phyloP scores from a whole-genome alignment of 2,329 filamentous ascomycete species.

The Xylaria sp. region DNA sequence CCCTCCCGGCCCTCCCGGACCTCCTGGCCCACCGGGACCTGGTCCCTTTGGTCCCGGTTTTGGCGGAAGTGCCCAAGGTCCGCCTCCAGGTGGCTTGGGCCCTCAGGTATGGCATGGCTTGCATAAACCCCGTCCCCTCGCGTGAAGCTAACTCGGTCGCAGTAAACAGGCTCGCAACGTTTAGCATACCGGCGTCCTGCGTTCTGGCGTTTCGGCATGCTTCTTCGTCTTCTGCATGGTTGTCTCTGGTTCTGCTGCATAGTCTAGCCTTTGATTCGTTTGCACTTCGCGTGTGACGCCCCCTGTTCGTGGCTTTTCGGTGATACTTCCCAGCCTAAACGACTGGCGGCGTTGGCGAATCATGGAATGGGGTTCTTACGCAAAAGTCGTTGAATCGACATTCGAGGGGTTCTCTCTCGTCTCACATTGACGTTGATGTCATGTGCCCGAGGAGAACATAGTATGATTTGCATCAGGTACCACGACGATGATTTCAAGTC shows the following conservation, averaged over 20 bases:
- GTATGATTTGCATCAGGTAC: constrained; percentile 30
- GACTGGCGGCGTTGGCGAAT: constrained; percentile 24
- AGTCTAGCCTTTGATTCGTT: constrained; percentile 27
- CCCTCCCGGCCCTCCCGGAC: constrained; percentile 31
- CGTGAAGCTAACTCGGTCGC: constrained; percentile 18
- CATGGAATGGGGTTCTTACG: constrained; percentile 17
- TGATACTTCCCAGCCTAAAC: constrained; percentile 15
- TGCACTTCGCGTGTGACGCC: constrained; percentile 14
- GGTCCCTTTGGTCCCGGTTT: constrained; percentile 33
- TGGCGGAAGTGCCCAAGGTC: constrained; percentile 32
- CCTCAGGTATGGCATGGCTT: constrained; percentile 33
- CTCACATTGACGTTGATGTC: constrained; percentile 31
- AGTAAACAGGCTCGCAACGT: constrained; percentile 29
- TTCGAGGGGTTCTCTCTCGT: constrained; percentile 24
- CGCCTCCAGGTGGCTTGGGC: constrained; percentile 36
- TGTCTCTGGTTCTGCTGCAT: constrained; percentile 35
- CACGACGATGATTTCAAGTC: constrained; percentile 30
- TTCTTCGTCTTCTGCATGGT: constrained; percentile 33
- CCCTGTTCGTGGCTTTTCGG: constrained; percentile 14
- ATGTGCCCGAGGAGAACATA: constrained; percentile 27
- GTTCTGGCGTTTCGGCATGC: constrained; percentile 39
- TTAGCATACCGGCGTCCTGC: constrained; percentile 40
- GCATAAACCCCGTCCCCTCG: background rate
- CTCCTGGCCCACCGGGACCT: constrained; percentile 34
- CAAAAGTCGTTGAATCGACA: constrained; percentile 14